A percentile compares a stretch with the other conserved stretches of the same genome.
These are phyloP conservation scores for Backusella liffmaniae DNA, from an alignment of 192 early-diverging fungal genomes.

Conservation along the genomic window DNA sequence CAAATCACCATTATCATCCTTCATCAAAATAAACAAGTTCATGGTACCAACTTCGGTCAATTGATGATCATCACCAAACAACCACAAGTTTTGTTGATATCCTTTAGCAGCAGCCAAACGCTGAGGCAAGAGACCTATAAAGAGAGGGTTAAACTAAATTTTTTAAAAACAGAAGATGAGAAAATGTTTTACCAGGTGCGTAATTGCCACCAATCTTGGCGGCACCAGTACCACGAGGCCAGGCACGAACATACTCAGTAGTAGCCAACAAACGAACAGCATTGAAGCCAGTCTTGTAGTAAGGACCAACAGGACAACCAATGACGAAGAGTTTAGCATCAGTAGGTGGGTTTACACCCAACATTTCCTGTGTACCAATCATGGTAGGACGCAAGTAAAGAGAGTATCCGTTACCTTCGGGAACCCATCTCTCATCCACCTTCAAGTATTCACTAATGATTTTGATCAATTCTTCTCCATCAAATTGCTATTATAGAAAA, in stretches of 20 bases:
- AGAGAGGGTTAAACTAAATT: background rate
- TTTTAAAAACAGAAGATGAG: too few relatives aligned
- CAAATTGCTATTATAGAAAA: constrained; percentile 49
- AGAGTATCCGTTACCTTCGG: constrained; percentile 86
- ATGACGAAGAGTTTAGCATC: constrained; percentile 85
- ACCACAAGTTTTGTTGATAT: constrained; percentile 94
- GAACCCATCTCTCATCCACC: constrained; percentile 87
- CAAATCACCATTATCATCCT: constrained; percentile 74
- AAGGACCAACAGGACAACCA: constrained; percentile 91
- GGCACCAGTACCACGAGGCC: constrained; percentile 94
- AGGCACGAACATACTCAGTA: constrained; percentile 84
- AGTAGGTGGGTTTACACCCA: constrained; percentile 83
- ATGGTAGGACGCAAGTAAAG: constrained; percentile 92
- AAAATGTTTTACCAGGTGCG: constrained; percentile 64
- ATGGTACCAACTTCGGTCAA: constrained; percentile 97
- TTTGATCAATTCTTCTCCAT: constrained; percentile 74
- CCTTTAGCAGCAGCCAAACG: constrained; percentile 84
- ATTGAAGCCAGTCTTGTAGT: constrained; percentile 92
- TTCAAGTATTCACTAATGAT: constrained; percentile 83
- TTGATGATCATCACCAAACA: constrained; percentile 82
- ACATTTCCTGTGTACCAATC: constrained; percentile 84
- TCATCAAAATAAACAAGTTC: constrained; percentile 93
- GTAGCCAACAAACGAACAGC: constrained; percentile 87
- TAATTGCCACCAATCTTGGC: constrained; percentile 91
- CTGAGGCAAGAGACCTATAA: constrained; percentile 59